Base-by-base conservation (phyloP, 2,329 filamentous ascomycete species). In the Rhynchosporium agropyri region DNA sequence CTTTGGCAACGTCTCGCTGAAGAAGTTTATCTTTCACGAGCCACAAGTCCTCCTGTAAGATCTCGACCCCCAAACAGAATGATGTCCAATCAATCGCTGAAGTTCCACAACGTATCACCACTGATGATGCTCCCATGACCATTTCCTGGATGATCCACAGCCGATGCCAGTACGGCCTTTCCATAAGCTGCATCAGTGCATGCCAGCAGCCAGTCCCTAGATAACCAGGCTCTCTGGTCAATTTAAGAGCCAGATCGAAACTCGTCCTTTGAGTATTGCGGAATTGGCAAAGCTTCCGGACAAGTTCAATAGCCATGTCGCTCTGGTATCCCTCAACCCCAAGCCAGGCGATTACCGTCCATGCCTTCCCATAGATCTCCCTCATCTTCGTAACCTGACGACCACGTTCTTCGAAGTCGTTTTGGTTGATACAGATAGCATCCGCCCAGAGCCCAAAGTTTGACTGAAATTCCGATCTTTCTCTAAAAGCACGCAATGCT, bases 61-160 rank as follows among this genome's bases (percentile, higher is more conserved):
- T 26, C 1, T 42, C 49, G 13, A 67, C 62, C 2, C 60, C 63
- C 12, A 29, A 26, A 48, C 63, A 69, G 36, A 69, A 63, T 4
- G 36, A 26, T 5, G 9, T 20, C 63, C 65, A 67, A 42, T 59
- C 20, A 9, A 67, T 59, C 0, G 40, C 58, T 3, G 13, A 3
- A 36, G 46, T 54, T 1, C 65, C 65, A 49, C 63, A 67, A 4
- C 38, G 29, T 9, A 68, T 28, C 1, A 63, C 33, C 4, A 49
- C 15, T 3, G 42, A 4, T 5, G 61, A 63, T 8, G 63, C 50
- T 7, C 65, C 63, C 9, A 69, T n/a, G 13, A 65, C 55, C 15
- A 69, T 20, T 51, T 69, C 67, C 60, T 69, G 66, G 8, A 69
- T 64, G 13, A 69, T 65, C 67, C 66, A 69, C 9, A 69, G 51